Base-by-base conservation (phyloP, 345 rosid genomes). In the Eucalyptus marginata region DNA sequence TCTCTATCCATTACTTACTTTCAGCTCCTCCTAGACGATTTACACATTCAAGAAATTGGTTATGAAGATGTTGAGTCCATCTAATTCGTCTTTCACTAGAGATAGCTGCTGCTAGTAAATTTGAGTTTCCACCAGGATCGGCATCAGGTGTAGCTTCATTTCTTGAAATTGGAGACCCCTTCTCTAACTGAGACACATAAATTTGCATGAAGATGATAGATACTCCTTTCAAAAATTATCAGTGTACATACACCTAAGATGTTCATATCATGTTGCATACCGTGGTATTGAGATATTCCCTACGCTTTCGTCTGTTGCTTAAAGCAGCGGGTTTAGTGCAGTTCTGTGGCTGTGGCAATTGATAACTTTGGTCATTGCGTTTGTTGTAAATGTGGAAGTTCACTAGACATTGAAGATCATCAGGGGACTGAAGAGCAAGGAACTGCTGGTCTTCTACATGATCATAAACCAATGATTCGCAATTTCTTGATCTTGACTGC, bases 11-110 rank as follows among this genome's bases (percentile, higher is more conserved):
- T 68, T 24, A 56, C 87, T 87, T 88, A 90, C 94, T 93, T 54
- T 91, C 90, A 58, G 90, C 89, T 49, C 93, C 93, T 33, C 93
- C 91, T 18, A 91, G 91, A 71, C 51, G 88, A 88, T 91, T 68
- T 29, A 91, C 91, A n/a, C 91, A 88, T 71, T 89, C 90, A 64
- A 90, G 90, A 36, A 93, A 93, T 50, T 90, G 90, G 56, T 62
- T 87, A 79, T 93, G 92, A 89, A 91, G 91, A 88, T 91, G 90
- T 58, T 80, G 88, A 44, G 90, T 93, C 94, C 94, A 93, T 89
- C 87, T 90, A 80, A 91, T 88, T 36, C 93, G 87, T 8, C 87
- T 51, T 71, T 91, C 87, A 40, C 88, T 86, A 20, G 89, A 25
- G 52, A 49, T 36, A 76, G 47, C 83, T 2, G 27, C 51, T 36